Base-by-base conservation (phyloP, 805 yeast species). In the Huiozyma sinensis region DNA sequence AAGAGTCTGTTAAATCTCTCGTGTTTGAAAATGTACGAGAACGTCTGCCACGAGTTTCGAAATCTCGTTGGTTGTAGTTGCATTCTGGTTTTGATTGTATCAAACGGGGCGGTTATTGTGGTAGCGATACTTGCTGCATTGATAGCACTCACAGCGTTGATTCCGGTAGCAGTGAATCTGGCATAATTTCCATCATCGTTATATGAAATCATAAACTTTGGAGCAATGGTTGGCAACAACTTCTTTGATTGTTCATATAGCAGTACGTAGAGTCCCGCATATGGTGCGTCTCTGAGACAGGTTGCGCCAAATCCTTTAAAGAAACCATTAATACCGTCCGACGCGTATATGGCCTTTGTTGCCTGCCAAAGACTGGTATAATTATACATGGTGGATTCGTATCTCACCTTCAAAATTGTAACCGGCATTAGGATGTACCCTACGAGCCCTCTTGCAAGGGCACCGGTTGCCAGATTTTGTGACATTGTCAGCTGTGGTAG, bases 381-480 rank as follows among this genome's bases (percentile, higher is more conserved):
- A 36, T 73, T 64, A 63, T 85, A 90, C 44, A 82, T 50, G 33
- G 81, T 80, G 5, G 95, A 85, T 65, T 92, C 97, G 55, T 75
- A 88, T 33, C 97, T 71, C 5, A 94, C 92, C 59, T 92, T 92
- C 29, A 92, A 64, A 4, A 92, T 79, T 0, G 98, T 92, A 7
- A 92, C 74, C 0, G 98, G 98, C 98, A 92, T 92, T 6, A 95
- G 86, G 7, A 85, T 49, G 49, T 81, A 73, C 1, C 98, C 98
- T 1, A 88, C 95, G 1, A 75, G 45, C 0, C 88, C 87, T 45
- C 98, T 69, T 1, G 94, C 80, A 2, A 79, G 53, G 37, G 85
- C 83, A 4, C 98, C 97, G 0, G 89, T 72, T 6, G 75, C 42
- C 42, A 89, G 64, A 58, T 92, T 92, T 47, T 80, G 88, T 31